These are phyloP conservation scores for Hypoxylon sp. DNA, from an alignment of 2,329 filamentous ascomycete genomes.

Conservation along the genomic window DNA sequence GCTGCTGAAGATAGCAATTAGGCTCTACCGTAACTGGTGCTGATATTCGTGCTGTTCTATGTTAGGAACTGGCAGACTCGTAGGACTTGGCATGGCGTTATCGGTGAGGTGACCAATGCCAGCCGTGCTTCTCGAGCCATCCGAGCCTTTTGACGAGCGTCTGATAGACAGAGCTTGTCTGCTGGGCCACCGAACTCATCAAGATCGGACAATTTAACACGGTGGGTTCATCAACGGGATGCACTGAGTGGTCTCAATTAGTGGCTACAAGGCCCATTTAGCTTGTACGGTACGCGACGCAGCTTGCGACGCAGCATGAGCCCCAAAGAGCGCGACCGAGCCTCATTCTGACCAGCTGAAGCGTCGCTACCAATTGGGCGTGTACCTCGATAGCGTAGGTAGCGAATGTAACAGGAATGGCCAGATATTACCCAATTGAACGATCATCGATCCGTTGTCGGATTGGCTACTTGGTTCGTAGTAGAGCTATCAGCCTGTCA, in stretches of 20 bases:
- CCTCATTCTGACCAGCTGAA: background rate
- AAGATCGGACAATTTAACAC: background rate
- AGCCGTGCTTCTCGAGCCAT: background rate
- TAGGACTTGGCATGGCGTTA: background rate
- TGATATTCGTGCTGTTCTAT: background rate
- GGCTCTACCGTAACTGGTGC: background rate
- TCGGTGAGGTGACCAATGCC: background rate
- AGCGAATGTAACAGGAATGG: background rate
- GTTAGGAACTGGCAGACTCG: slow-evolving; percentile 3
- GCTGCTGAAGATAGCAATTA: slow-evolving; percentile 4
- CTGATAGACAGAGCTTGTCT: background rate
- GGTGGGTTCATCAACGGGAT: no score
- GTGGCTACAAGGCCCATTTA: background rate
- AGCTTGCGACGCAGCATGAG: background rate
- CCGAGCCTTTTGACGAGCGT: no score
- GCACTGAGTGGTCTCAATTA: background rate
- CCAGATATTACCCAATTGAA: background rate
- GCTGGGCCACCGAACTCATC: background rate
- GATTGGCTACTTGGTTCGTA: background rate
- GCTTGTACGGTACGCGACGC: background rate
- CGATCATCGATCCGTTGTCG: background rate
- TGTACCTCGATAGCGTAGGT: no score
- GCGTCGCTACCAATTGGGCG: background rate
- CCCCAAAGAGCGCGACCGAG: background rate
- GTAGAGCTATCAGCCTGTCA: background rate